phyloP scores from a whole-genome alignment of 495 filamentous ascomycete genomes.

The Podospora comata region DNA sequence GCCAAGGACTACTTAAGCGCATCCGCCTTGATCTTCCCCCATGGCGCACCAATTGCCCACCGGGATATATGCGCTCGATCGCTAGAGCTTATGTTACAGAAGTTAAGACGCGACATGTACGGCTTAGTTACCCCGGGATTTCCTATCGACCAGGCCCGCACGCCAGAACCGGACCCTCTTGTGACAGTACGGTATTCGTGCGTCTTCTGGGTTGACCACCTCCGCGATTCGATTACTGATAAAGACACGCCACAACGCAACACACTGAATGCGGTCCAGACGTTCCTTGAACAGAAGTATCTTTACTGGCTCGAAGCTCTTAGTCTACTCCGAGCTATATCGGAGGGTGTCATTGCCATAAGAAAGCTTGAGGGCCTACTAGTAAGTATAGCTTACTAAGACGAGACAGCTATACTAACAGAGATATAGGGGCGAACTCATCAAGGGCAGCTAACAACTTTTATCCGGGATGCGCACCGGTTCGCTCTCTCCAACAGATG shows the following conservation, averaged over 20 bases:
- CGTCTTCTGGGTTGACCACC: conserved; percentile 41
- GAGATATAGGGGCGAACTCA: conserved; percentile 10
- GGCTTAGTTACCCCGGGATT: conserved; percentile 15
- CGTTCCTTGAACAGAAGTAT: conserved; percentile 11
- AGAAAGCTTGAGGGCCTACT: conserved; percentile 20
- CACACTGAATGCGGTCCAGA: conserved; percentile 8
- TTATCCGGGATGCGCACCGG: conserved; percentile 23
- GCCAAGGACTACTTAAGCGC: conserved; percentile 37
- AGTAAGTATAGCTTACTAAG: conserved; percentile 20
- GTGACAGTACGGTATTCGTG: conserved; percentile 36
- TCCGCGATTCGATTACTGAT: conserved; percentile 22
- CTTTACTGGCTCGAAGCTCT: background rate
- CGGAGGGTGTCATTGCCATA: conserved; percentile 27
- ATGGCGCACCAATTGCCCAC: conserved; percentile 7
- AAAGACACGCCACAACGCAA: background rate
- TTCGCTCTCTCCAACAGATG: conserved; percentile 29
- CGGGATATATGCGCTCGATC: conserved; percentile 30
- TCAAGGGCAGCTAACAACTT: conserved; percentile 8
- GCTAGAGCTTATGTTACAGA: conserved; percentile 25
- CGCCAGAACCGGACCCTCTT: conserved; percentile 34
- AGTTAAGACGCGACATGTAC: conserved; percentile 24
- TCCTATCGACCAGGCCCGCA: conserved; percentile 15
- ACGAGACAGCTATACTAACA: conserved; percentile 6
- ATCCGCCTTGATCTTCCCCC: conserved; percentile 6
- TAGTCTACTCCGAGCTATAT: conserved; percentile 36